Conservation (phyloP, 2,329 filamentous ascomycete species). For the Parastagonospora nodorum region DNA sequence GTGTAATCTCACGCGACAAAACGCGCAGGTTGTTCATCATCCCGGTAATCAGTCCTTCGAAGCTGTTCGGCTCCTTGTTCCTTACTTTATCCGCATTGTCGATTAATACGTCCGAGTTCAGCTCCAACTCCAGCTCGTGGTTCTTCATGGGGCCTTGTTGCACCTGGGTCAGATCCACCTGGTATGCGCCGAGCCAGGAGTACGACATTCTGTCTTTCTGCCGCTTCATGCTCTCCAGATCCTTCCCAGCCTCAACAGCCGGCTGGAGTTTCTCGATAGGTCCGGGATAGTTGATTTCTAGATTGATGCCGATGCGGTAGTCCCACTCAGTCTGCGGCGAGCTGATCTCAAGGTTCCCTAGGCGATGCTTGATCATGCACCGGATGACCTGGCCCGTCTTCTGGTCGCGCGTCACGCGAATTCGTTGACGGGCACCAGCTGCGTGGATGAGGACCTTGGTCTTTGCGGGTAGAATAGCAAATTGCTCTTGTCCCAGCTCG, state of each 20-base stretch:
- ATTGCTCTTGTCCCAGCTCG: constrained; percentile 58
- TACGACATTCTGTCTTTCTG: constrained; percentile 93
- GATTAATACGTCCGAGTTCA: constrained; percentile 67
- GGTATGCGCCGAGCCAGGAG: constrained; percentile 76
- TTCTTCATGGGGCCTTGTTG: constrained; percentile 65
- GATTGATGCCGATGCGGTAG: constrained; percentile 90
- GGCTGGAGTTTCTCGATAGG: constrained; percentile 60
- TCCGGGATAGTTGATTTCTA: constrained; percentile 84
- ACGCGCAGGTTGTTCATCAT: constrained; percentile 69
- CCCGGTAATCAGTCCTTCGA: constrained; percentile 71
- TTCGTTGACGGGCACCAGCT: constrained; percentile 24
- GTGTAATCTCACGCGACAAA: constrained; percentile 43
- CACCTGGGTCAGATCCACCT: constrained; percentile 93
- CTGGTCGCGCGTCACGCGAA: constrained; percentile 72
- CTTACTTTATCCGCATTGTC: constrained; percentile 67
- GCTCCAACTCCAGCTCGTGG: constrained; percentile 81
- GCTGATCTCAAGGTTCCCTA: constrained; percentile 85
- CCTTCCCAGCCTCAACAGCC: constrained; percentile 48
- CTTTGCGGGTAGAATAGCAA: constrained; percentile 51
- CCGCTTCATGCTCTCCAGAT: constrained; percentile 58
- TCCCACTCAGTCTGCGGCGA: constrained; percentile 80
- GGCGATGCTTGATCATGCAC: constrained; percentile 89
- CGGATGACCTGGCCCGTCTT: constrained; percentile 71
- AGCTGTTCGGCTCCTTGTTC: constrained; percentile 52
- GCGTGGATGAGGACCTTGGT: constrained; percentile 62